A percentile compares a stretch with the other conserved stretches of the same genome.
phyloP scores from a whole-genome alignment of 2,329 filamentous ascomycete genomes.

The Anisogramma anomala region DNA sequence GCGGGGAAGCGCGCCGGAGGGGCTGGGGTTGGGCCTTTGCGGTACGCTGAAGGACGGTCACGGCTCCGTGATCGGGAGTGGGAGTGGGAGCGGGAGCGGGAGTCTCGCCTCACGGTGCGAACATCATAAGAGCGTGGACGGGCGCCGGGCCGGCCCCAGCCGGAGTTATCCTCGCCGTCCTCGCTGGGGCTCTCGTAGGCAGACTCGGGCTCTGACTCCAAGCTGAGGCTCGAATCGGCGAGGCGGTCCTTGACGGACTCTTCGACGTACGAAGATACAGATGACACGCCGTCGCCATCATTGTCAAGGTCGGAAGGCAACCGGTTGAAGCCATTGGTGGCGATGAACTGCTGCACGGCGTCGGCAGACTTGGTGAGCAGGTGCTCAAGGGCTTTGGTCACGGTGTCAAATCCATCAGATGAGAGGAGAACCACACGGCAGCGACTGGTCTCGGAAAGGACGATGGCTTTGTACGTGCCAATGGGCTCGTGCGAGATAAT shows the following conservation, averaged over 20 bases:
- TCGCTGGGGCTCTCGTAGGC: constrained; percentile 12
- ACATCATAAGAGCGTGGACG: background rate
- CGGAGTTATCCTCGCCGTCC: background rate
- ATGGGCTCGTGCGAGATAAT: constrained; percentile 19
- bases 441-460: constrained; percentile 17
- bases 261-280: constrained; percentile 1
- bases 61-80: background rate
- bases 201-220: constrained; percentile 10
- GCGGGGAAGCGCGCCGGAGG: background rate
- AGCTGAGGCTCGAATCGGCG: constrained; percentile 4
- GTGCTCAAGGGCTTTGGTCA: constrained; percentile 24
- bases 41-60: background rate
- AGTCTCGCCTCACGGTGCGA: background rate
- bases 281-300: constrained; percentile 2
- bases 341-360: constrained; percentile 24
- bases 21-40: background rate
- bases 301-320: constrained; percentile 9
- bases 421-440: constrained; percentile 21
- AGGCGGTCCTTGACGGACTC: constrained; percentile 5
- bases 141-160: background rate
- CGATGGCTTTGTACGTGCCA: constrained; percentile 19
- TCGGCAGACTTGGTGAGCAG: constrained; percentile 30
- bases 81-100: background rate
- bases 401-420: constrained; percentile 21
- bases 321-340: constrained; percentile 24